Conservation (phyloP, 768 basidiomycete species). For the Psilocybe sp. region DNA sequence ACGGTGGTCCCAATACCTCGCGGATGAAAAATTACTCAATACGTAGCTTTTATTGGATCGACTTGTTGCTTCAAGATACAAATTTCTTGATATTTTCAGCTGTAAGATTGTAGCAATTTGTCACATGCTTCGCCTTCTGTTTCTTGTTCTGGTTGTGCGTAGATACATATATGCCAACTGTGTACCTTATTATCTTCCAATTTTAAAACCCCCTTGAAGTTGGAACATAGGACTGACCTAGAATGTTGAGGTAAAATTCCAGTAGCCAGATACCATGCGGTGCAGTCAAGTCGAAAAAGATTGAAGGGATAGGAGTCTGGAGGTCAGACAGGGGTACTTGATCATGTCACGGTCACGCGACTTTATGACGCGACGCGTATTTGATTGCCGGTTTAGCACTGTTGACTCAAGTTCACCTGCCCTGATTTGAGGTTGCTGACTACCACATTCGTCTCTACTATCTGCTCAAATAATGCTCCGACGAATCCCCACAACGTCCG, state of each 20-base stretch:
- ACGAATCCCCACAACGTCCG: slow-evolving; percentile 64
- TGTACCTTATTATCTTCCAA: no score
- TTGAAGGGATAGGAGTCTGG: no score
- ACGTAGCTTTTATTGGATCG: background rate
- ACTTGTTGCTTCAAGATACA: background rate
- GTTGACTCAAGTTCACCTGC: background rate
- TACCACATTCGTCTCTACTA: background rate
- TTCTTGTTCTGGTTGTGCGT: no score
- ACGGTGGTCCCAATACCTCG: slow-evolving; percentile 33
- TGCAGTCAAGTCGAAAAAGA: no score
- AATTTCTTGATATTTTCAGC: background rate
- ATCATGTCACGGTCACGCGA: slow-evolving; percentile 19
- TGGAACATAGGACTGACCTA: no score
- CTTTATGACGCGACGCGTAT: slow-evolving; percentile 12
- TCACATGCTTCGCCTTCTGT: no score
- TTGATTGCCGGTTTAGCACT: background rate
- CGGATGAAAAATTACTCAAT: background rate
- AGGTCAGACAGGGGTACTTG: no score
- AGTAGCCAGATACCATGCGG: no score
- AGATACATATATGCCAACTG: no score
- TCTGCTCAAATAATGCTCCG: slow-evolving; percentile 50
- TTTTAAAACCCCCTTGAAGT: no score
- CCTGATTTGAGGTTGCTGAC: background rate
- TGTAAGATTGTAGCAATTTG: no score
- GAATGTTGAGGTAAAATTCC: no score